Percentiles rank a stretch among this genome's conserved stretches.
Conservation (phyloP, 1,284 basidiomycete genomes). For the Ustilago loliicola region DNA sequence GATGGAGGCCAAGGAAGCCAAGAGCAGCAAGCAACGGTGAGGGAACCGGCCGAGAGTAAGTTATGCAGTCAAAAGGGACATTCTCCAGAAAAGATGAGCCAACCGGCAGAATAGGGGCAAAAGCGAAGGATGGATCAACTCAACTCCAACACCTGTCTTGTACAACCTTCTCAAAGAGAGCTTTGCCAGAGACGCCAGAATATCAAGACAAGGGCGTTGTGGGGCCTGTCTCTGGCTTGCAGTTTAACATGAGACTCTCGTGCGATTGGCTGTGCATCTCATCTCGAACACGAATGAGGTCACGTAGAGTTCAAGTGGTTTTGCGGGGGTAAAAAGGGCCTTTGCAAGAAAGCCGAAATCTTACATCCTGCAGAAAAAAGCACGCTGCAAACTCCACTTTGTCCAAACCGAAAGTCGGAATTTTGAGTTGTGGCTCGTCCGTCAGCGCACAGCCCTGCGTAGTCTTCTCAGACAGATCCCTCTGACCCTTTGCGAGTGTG, state of each 20-base stretch:
- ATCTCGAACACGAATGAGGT: background rate
- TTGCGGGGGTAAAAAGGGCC: background rate
- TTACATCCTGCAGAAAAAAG: background rate
- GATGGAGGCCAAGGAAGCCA: background rate
- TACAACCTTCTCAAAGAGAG: too few species aligned
- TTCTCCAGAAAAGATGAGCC: background rate
- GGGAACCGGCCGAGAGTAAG: background rate
- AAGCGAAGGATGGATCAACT: background rate
- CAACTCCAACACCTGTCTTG: background rate
- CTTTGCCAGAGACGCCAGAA: too few species aligned
- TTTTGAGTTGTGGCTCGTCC: constrained; percentile 16
- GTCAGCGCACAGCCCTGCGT: constrained; percentile 14
- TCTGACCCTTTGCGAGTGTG: background rate
- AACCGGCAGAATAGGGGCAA: constrained; percentile 10
- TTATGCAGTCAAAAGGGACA: background rate
- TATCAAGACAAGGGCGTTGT: too few species aligned
- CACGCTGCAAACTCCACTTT: background rate
- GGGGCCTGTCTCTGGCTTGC: too few species aligned
- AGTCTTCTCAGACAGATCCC: background rate
- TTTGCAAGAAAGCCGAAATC: background rate
- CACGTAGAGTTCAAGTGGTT: background rate
- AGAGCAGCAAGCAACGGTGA: background rate
- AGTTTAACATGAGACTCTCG: too few species aligned
- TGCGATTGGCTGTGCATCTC: too few species aligned
- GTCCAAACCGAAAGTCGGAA: background rate